Evolutionary conservation across 148 eudicot species (phyloP), one percentile per base, ranked within the genome.

Genomic region (Silene uniflora): DNA sequence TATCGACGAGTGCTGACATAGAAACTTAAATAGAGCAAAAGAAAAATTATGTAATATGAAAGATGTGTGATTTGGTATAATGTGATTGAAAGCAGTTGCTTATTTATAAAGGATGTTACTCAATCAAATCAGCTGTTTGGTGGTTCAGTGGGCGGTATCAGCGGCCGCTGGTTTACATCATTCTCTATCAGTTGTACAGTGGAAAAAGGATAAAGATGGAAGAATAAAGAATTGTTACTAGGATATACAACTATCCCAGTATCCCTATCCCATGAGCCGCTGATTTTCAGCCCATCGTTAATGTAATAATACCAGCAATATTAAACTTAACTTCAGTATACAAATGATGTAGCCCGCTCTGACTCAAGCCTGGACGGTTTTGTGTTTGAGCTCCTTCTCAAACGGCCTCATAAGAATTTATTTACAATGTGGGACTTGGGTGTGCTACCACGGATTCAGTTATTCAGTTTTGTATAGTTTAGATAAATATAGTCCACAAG

Each of bases 1-100:
- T 80, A 72, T 82, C 86, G 19, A 82, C 74, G 39, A 84, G 76
- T 64, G 75, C 22, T 21, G 63, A 60, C 63, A 60, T 60, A n/a
- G 10, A 60, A 60, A 60, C 63, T 60, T 18, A 8, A 19, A 58
- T 17, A 58, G 12, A 58, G 5, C 21, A 58, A 8, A 1, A 29
- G 4, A 29, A 29, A 47, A 47, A 12, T 47, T 10, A 47, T n/a
- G 52, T 1, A 47, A 47, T 47, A 12, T 47, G 52, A 47, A 58
- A 58, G 62, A 58, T 17, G 18, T 19, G 63, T 60, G 5, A n/a
- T n/a, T 60, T 60, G 8, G 24, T 60, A 19, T 60, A 7, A 21
- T 19, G 2, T 60, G 63, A n/a, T 60, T 19, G 2, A 59, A 7
- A 59, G 7, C 19, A 59, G 22, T 6, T 59, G n/a, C 24, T 60